Base-by-base conservation (phyloP, 306 rosid species). In the Pyrus communis region DNA sequence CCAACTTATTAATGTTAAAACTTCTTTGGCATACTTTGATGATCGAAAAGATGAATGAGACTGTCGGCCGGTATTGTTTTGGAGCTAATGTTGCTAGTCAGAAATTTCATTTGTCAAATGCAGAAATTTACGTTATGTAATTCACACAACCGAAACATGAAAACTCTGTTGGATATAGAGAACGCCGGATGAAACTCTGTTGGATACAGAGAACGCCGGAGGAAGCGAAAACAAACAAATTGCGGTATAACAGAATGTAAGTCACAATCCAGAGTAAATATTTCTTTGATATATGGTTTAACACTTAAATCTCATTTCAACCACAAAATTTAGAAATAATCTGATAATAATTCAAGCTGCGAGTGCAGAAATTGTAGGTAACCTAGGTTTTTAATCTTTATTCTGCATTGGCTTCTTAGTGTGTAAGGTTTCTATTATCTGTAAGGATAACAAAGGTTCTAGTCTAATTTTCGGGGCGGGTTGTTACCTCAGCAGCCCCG, bases 401-500 rank as follows among this genome's bases (percentile, higher is more conserved):
- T 73, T 40, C 70, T 61, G 78, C 78, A 74, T 27, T 74, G 77
- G 31, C 70, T 25, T 45, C 77, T 61, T 74, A 45, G 42, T 25
- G 31, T 60, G 69, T 27, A 62, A 42, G 69, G 78, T 61, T 49
- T 74, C 67, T 74, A 46, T 40, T 42, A 61, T 62, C 82, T 69
- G 70, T 59, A 57, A 66, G 76, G 72, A 63, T 71, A 67, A 77
- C 57, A 70, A 69, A 52, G 75, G 69, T 78, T 81, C 79, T 84
- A 81, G 60, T 54, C 80, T 75, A 66, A 22, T 76, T 84, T 74
- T 60, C 9, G 46, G 23, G 74, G 71, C 40, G 0, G 73, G 75
- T 71, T 80, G 79, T 67, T 76, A 91, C 81, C 89, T 78, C 70
- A 82, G 70, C 86, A 87, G 73, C 42, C 93, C 89, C 15, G 61